Evolutionary conservation across 23 red algal genomes (phyloP), one percentile per base, ranked within the genome.

Genomic region (Gracilaria vermiculophylla): DNA sequence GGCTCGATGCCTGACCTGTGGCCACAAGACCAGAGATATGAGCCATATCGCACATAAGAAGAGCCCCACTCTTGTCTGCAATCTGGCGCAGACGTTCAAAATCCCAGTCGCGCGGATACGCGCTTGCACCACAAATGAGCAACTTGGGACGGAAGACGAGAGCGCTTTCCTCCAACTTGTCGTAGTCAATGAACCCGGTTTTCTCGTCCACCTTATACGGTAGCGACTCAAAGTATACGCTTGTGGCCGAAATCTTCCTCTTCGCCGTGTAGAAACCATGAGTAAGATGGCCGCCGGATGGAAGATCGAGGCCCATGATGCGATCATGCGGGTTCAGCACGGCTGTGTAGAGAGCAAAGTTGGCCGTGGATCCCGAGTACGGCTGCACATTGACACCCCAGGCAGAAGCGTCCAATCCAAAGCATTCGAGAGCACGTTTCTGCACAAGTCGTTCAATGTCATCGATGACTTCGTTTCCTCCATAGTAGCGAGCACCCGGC

Each of bases 301-400:
- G 97, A 31, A 99, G 80, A 62, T 95, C 97, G 24, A 99, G 81
- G 16, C 97, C 97, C 97, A 99, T 99, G 84, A 99, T 99, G 57
- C 97, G 97, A 57, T 99, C 97, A 45, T 99, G 97, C 33, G 97
- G 97, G 41, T 93, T 77, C 11, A 99, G 81, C 25, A 99, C 54
- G 35, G 69, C 97, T 0, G 97, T 99, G 65, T 96, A 99, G 5
- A 94, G 55, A 0, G 97, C 97, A 79, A 99, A 99, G 62, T 99
- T 99, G 24, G 97, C 97, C 55, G 97, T 88, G 37, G 97, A 99
- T 16, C 97, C 97, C 15, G 93, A 96, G 81, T 99, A 99, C 49
- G 97, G 97, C 77, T 99, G 97, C 39, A 99, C 97, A 77, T 99
- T 99, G 71, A 99, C 97, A 57, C 97, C 97, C 97, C 97, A 99